Base-by-base conservation (phyloP, 2,329 filamentous ascomycete genomes). In the Epichloe coenophiala region DNA sequence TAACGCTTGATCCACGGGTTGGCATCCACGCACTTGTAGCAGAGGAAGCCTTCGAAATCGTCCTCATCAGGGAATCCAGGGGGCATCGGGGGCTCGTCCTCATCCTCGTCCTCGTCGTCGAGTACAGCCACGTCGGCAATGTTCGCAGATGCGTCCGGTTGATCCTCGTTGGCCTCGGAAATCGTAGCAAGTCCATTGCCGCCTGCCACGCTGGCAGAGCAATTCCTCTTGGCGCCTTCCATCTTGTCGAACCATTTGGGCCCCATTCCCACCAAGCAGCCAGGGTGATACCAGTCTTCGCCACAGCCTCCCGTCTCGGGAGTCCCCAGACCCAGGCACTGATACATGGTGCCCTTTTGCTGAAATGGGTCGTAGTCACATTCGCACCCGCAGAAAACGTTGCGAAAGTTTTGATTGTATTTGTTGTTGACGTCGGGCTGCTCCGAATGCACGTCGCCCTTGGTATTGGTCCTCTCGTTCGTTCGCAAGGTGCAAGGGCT, bases 311-410 rank as follows among this genome's bases (percentile, higher is more conserved):
- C 90, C 1, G 84, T 83, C 57, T 91, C 85, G 12, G 78, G 75
- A 0, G 81, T 84, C 1, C 88, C 89, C 1, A 97, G 71, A 0
- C 91, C 91, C 2, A 97, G 67, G 63, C 93, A 98, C 66, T 98
- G 93, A 59, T 94, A 98, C 93, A 98, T 98, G 39, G 90, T 97
- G 0, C 91, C 91, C 59, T 91, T 94, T 64, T 98, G 89, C 63
- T 86, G 76, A 45, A 91, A 79, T 0, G 91, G 81, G 63, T 96
- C 86, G 63, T 98, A 98, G 53, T 90, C 81, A 60, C 90, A 84
- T 33, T 79, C 79, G 61, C 93, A 98, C 2, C 85, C 87, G 65
- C 93, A 98, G 69, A 98, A 98, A 43, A 76, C 79, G 61, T 97
- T 97, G 58, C 80, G 77, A 61, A 95, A 98, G 71, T 98, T 98